A percentile compares a stretch with the other conserved stretches of the same genome.
Evolutionary conservation across 352 stramenopile genomes (phyloP).

Genomic region (Phytophthora citricola): DNA sequence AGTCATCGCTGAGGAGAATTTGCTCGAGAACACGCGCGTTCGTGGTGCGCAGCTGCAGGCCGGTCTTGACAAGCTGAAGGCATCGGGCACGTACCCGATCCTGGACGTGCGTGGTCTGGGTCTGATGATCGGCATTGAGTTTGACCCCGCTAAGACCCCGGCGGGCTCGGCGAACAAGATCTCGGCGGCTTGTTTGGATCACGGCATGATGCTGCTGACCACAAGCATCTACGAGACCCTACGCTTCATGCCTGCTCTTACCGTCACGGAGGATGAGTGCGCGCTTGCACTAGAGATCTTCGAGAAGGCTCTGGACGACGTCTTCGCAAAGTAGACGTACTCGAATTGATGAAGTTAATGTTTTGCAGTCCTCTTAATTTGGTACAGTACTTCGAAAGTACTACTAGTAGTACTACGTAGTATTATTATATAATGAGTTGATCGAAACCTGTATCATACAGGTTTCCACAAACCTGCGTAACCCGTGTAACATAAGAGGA

Average conservation of each 20-base stretch:
- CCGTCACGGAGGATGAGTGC: constrained; percentile 82
- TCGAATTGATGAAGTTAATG: constrained; percentile 22
- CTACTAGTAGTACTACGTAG: too few species aligned
- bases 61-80: constrained; percentile 80
- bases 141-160: constrained; percentile 62
- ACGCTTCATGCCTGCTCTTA: constrained; percentile 94
- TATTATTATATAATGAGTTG: too few species aligned
- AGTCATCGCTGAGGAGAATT: constrained; percentile 89
- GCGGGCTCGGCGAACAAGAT: constrained; percentile 79
- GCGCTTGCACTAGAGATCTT: constrained; percentile 63
- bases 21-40: constrained; percentile 84
- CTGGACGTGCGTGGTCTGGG: constrained; percentile 91
- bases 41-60: constrained; percentile 80
- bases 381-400: too few species aligned
- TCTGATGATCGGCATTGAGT: constrained; percentile 94
- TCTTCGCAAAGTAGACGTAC: constrained; percentile 42
- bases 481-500: too few species aligned
- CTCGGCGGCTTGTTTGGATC: constrained; percentile 80
- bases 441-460: too few species aligned
- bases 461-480: too few species aligned
- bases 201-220: constrained; percentile 93
- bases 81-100: constrained; percentile 79
- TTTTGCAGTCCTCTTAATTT: background rate
- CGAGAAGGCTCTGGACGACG: constrained; percentile 60
- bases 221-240: constrained; percentile 93